Evolutionary conservation across 1,284 basidiomycete species (phyloP).

Genomic region (Tilletiopsis washingtonensis): DNA sequence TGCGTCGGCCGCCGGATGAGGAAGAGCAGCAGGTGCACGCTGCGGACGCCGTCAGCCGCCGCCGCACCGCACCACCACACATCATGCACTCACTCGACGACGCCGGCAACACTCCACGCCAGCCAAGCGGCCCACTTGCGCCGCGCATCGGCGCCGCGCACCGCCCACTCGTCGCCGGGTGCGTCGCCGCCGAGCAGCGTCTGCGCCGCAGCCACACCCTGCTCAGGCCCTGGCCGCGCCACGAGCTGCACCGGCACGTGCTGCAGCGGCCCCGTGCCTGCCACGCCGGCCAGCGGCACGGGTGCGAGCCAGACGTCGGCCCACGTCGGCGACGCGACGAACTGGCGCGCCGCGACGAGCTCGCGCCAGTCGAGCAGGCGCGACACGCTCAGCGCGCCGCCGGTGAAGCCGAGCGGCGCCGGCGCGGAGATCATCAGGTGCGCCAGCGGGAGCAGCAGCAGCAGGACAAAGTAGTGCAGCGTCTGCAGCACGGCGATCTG

Average conservation of each 20-base stretch:
- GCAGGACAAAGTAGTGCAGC: slow-evolving; percentile 80
- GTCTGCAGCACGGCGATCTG: slow-evolving; percentile 88
- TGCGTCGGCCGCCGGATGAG: slow-evolving; percentile 82
- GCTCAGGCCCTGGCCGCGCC: background rate
- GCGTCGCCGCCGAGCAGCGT: background rate
- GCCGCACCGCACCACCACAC: no score
- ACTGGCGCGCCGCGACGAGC: slow-evolving; percentile 72
- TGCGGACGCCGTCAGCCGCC: no score
- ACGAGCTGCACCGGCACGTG: background rate
- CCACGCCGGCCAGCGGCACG: background rate
- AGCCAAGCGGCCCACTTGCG: slow-evolving; percentile 79
- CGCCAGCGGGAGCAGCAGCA: slow-evolving; percentile 71
- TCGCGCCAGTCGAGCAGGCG: slow-evolving; percentile 98
- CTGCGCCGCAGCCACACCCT: background rate
- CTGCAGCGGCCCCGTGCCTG: slow-evolving; percentile 3
- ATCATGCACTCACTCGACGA: slow-evolving; percentile 67
- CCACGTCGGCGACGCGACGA: slow-evolving; percentile 48
- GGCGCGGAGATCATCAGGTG: slow-evolving; percentile 61
- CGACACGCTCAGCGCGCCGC: slow-evolving; percentile 73
- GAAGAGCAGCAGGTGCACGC: slow-evolving; percentile 76
- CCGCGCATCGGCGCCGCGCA: slow-evolving; percentile 55
- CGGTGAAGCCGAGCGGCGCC: slow-evolving; percentile 63
- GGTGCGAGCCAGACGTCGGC: slow-evolving; percentile 48
- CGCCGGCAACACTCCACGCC: slow-evolving; percentile 71
- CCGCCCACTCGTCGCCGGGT: slow-evolving; percentile 1